Conservation (phyloP, 805 yeast species). For the Candida ponderosae region DNA sequence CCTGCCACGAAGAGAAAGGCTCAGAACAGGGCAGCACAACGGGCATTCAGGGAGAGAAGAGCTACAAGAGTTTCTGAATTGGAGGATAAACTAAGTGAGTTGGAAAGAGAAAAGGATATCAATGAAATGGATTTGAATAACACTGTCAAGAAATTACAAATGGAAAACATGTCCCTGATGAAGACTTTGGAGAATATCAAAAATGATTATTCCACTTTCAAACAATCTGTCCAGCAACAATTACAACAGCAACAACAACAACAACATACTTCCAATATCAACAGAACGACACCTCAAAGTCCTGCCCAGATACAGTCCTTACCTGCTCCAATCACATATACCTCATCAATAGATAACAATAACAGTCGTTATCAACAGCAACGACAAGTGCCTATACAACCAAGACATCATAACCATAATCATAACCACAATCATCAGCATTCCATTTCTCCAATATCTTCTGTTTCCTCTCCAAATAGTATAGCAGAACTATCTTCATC, state of each 20-base stretch:
- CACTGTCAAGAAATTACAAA: constrained; percentile 13
- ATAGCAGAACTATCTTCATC: too few species aligned
- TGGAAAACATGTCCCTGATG: constrained; percentile 27
- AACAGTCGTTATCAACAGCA: too few species aligned
- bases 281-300: not conserved
- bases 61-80: constrained; percentile 77
- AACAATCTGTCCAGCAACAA: constrained; percentile 6
- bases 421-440: too few species aligned
- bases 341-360: too few species aligned
- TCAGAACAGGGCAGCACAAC: constrained; percentile 89
- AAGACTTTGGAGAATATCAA: constrained; percentile 22
- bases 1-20: constrained; percentile 85
- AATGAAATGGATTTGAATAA: constrained; percentile 32
- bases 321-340: not conserved
- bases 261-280: constrained; percentile 5
- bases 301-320: not conserved
- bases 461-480: too few species aligned
- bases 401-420: not conserved
- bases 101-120: constrained; percentile 58
- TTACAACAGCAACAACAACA: constrained; percentile 4
- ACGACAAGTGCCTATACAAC: not conserved
- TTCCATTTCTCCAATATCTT: too few species aligned
- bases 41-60: constrained; percentile 83
- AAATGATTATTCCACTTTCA: constrained; percentile 15
- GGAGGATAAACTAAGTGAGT: constrained; percentile 58